phyloP scores from a whole-genome alignment of 768 basidiomycete genomes.

The Pseudohyphozyma bogoriensis region DNA sequence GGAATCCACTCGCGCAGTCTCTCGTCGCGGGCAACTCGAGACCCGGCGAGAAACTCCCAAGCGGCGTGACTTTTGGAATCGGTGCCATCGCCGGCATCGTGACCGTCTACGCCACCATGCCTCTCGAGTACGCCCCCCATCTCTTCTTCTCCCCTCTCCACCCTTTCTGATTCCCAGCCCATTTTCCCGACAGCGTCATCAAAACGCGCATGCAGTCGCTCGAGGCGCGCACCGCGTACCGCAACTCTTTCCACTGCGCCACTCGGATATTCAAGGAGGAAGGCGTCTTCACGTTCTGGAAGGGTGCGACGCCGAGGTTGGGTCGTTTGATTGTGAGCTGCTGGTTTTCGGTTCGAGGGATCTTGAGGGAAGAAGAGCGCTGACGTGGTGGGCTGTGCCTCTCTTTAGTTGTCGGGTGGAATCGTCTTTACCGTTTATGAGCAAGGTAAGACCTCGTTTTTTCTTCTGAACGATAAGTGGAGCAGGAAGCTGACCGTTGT shows the following conservation, averaged over 20 bases:
- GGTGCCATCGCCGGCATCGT: constrained; percentile 89
- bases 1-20: background rate
- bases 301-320: constrained; percentile 84
- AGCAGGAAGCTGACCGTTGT: no score
- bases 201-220: constrained; percentile 98
- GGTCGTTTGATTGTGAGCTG: constrained; percentile 65
- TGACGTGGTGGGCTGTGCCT: background rate
- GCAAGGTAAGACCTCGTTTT: background rate
- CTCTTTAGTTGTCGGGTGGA: background rate
- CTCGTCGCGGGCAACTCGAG: background rate
- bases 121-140: constrained; percentile 37
- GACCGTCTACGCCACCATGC: constrained; percentile 67
- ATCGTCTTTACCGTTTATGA: background rate
- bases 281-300: constrained; percentile 81
- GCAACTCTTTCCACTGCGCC: constrained; percentile 89
- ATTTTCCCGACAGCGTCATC: constrained; percentile 55
- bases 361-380: constrained; percentile 33
- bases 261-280: constrained; percentile 92
- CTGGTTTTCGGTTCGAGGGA: constrained; percentile 43
- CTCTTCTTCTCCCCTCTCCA: background rate
- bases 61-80: constrained; percentile 82
- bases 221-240: constrained; percentile 68
- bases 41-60: constrained; percentile 66
- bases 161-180: background rate
- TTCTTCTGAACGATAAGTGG: no score